Evolutionary conservation across 371 early-diverging fungal species (phyloP), one percentile per base, ranked within the genome.

Genomic region (Capniomyces stellatus): DNA sequence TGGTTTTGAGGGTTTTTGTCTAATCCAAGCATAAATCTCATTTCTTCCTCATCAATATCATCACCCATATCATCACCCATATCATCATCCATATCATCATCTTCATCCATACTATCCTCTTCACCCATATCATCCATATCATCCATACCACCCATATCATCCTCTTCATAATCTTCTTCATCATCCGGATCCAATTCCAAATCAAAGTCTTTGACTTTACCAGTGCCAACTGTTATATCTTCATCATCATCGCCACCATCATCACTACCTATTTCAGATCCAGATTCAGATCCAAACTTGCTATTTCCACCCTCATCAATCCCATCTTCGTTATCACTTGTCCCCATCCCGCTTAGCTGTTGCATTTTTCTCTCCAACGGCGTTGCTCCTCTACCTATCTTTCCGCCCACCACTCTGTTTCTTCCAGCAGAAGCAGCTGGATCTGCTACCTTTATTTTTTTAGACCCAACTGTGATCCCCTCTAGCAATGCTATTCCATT

Each of bases 271-370:
- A 76, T 78, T 3, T 74, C 71, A 42, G 70, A 59, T 49, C 75
- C 48, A 48, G 8, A 71, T 6, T 69, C 71, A 42, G 71, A 75
- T 44, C 60, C 50, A 22, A 64, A 58, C 6, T 51, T 59, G 42
- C 71, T 72, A 29, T 71, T 72, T 47, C 71, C 72, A 51, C 81
- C 80, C 54, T 81, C 50, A 1, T 76, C 79, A 6, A 83, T 66
- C 54, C 77, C 78, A 60, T 78, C 76, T 25, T 83, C 78, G n/a
- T n/a, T n/a, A n/a, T n/a, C n/a, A n/a, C n/a, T n/a, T 61, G 78
- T 82, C 48, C 71, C 71, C 19, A 69, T 73, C 58, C 80, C 76
- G 27, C 77, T 77, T 35, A 64, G 71, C 48, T 83, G 83, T 44
- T 76, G 75, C 15, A 75, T 73, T 3, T 64, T 73, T 57, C 72